phyloP scores from a whole-genome alignment of 164 flowering plant species.

The Vitis vinifera region ASM3070453v1 NC_081821.1:9102501-9103000 shows the following conservation, averaged over 20 bases:
- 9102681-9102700: slow-evolving; percentile 73
- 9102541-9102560: slow-evolving; percentile 86
- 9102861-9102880: slow-evolving; percentile 68
- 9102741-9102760: slow-evolving; percentile 40
- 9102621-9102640: slow-evolving; percentile 40
- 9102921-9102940: slow-evolving; percentile 60
- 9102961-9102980: slow-evolving; percentile 35
- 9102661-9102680: slow-evolving; percentile 71
- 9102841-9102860: slow-evolving; percentile 78
- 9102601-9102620: slow-evolving; percentile 58
- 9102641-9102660: slow-evolving; percentile 40
- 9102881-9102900: slow-evolving; percentile 62
- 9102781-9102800: slow-evolving; percentile 79
- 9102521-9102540: slow-evolving; percentile 74
- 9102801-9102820: slow-evolving; percentile 75
- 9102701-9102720: slow-evolving; percentile 78
- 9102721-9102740: slow-evolving; percentile 68
- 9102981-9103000: slow-evolving; percentile 38
- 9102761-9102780: slow-evolving; percentile 41
- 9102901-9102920: slow-evolving; percentile 68
- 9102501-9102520: slow-evolving; percentile 66
- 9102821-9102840: slow-evolving; percentile 71
- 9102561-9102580: slow-evolving; percentile 69
- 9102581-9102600: slow-evolving; percentile 68
- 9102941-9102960: slow-evolving; percentile 41